Conservation (phyloP, 352 stramenopile species). For the Phytophthora meadii region DNA sequence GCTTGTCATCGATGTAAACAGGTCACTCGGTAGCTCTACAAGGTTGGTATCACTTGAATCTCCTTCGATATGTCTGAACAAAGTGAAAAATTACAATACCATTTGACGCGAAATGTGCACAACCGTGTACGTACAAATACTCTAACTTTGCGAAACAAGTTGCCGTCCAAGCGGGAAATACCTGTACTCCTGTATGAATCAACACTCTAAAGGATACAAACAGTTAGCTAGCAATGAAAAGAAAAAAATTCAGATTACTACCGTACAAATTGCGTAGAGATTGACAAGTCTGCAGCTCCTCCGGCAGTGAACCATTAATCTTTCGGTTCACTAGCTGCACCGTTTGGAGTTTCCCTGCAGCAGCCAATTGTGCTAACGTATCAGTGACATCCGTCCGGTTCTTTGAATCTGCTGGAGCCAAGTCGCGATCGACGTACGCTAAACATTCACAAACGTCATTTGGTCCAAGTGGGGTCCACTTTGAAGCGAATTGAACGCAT, state of each 20-base stretch:
- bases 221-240: no score
- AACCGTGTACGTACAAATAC: constrained; percentile 39
- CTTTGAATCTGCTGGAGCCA: constrained; percentile 23
- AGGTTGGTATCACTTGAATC: constrained; percentile 22
- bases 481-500: constrained; percentile 20
- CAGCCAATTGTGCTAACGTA: constrained; percentile 22
- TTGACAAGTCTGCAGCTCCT: constrained; percentile 22
- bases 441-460: constrained; percentile 29
- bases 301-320: constrained; percentile 37
- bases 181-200: constrained; percentile 37
- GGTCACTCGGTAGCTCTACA: constrained; percentile 22
- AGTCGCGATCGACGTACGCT: constrained; percentile 37
- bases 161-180: constrained; percentile 34
- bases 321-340: constrained; percentile 39
- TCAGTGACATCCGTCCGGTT: constrained; percentile 27
- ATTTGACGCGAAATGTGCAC: background rate
- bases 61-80: constrained; percentile 39
- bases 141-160: constrained; percentile 37
- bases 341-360: constrained; percentile 29
- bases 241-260: background rate
- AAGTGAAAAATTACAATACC: background rate
- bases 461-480: background rate
- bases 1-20: constrained; percentile 31
- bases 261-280: constrained; percentile 42
- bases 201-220: constrained; percentile 27